Base-by-base conservation (phyloP, 2,329 filamentous ascomycete genomes). In the Trichoderma gracile region DNA sequence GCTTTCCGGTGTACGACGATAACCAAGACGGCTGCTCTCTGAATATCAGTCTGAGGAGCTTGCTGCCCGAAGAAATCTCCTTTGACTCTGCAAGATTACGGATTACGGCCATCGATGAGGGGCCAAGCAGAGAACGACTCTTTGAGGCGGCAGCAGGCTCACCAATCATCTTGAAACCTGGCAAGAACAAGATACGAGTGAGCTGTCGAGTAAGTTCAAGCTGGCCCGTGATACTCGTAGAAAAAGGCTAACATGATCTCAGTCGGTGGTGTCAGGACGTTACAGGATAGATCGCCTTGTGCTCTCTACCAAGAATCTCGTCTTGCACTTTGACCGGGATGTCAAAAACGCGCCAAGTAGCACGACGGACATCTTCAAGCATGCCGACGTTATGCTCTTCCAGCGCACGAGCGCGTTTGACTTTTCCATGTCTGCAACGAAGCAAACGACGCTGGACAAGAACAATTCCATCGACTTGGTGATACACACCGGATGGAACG, bases 401-500 rank as follows among this genome's bases (percentile, higher is more conserved):
- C 90, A 93, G 38, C 85, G 87, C 17, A 76, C 83, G 1, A 81
- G 87, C 52, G 85, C 90, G 0, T 84, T 97, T 4, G 85, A 92
- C 66, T 85, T 90, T 2, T 84, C 83, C 55, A 78, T 96, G 8
- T 81, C 80, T 47, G 82, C 90, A 0, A 87, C 90, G 0, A 89
- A 85, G 67, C 80, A 88, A 50, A 89, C 96, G 25, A 88, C 94
- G 67, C 85, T 99, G 5, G 91, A 96, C 73, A 88, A 88, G 69
- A 88, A 89, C 70, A 91, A 91, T 64, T 88, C 86, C 0, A 80
- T 98, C 0, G 91, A 96, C 65, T 79, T 99, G 21, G 82, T 87
- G 57, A 77, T 97, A 14, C 79, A 80, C 12, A 87, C 88, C 12
- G 93, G 93, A 1, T 90, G 89, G 84, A 96, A 97, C 72, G 77